Evolutionary conservation across 2,329 filamentous ascomycete genomes (phyloP), one percentile per base, ranked within the genome.

Genomic region (Stylonectria norvegica): DNA sequence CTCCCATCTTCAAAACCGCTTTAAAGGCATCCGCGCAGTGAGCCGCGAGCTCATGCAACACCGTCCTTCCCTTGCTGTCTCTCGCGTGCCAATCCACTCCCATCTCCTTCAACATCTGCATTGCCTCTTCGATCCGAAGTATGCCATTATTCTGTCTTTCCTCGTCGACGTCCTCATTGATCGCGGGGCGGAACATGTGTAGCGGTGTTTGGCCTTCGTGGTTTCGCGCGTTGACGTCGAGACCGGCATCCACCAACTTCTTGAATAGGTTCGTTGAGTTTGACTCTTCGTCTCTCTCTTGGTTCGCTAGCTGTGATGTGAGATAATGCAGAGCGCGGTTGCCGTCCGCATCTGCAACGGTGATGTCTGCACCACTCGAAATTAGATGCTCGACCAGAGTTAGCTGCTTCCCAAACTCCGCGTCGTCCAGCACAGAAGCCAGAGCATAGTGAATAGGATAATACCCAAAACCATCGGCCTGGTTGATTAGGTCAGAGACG

Each of bases 211-310:
- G 36, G 0, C 44, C 49, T n/a, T 38, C 35, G 2, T 43, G 36
- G 27, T 53, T 53, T 9, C 49, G 17, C 11, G 36, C 20, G 30
- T 53, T 53, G 1, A 53, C 35, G 17, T 50, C 38, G 3, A 50
- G 28, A 14, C 44, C 47, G 27, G 39, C 9, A 3, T 40, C 15
- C 11, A 37, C 25, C 16, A 50, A 45, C 2, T 31, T 20, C 15
- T 36, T 20, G 16, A 52, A 50, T 4, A 23, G 8, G 10, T 9
- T 14, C 22, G n/a, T 23, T 12, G 10, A 25, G 18, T 35, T 15
- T 15, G 8, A 4, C 17, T n/a, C 11, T 2, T 6, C 23, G 7
- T 16, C 33, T 5, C 19, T 12, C 3, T 27, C 2, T 11, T n/a
- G 8, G 2, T 19, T 14, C 11, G 22, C 9, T 7, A 43, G 14